Evolutionary conservation across 805 yeast genomes (phyloP), one percentile per base, ranked within the genome.

Genomic region (Saccharomyces cerevisiae): DNA sequence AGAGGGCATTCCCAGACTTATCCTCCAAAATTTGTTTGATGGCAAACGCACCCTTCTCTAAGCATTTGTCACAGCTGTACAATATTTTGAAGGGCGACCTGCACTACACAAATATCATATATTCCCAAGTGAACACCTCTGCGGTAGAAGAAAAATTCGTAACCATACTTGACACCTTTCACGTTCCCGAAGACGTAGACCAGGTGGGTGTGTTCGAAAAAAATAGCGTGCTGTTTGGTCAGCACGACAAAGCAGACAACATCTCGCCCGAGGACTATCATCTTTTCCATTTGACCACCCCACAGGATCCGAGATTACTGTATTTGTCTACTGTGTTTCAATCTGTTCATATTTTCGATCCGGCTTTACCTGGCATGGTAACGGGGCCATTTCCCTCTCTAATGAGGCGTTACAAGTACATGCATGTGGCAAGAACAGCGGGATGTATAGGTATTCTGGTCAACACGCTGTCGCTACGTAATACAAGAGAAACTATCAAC

Each of bases 381-480:
- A 70, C 71, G 43, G 91, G 90, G 0, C 91, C 95, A 1, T 81
- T 77, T 61, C 90, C 95, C 0, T 84, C 89, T 10, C 72, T 94
- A 53, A 85, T 84, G 85, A 84, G 85, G 61, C 78, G 99, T 36
- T 94, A 94, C 66, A 78, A 86, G 57, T 83, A 79, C 63, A 89
- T 94, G 89, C 92, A 87, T 65, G 76, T 85, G 64, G 96, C 97
- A 0, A 78, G 97, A 61, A 79, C 92, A 1, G 95, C 98, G 0
- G 91, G 94, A 1, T 92, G 98, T 0, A 78, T 94, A 32, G 99
- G 99, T 1, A 81, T 94, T 28, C 74, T 94, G 32, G 91, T 94
- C 43, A 95, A 94, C 66, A 92, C 98, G 0, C 73, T 94, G 30
- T 92, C 98, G 0, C 70, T 94, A 41, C 73, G 83, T 41, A 86